These are phyloP conservation scores for Pythium chondricola DNA, from an alignment of 352 stramenopile species.

Conservation along the genomic window DNA sequence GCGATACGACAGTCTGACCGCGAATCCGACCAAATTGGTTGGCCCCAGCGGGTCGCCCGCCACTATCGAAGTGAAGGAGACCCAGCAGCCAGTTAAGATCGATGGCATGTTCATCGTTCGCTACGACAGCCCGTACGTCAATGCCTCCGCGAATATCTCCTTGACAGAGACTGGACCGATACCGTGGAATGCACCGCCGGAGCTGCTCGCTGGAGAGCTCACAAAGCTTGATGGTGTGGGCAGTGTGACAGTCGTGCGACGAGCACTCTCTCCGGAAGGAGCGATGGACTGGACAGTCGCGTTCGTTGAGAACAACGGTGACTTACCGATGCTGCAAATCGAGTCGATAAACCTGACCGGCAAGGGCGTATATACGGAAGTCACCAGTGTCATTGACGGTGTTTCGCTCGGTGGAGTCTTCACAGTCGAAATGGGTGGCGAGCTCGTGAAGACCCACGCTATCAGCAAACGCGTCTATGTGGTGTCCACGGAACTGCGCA, in stretches of 20 bases:
- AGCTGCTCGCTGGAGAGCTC: conserved; percentile 25
- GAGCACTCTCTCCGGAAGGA: conserved; percentile 42
- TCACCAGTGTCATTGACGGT: conserved; percentile 35
- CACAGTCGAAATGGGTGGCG: conserved; percentile 43
- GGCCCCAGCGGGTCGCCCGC: conserved; percentile 3
- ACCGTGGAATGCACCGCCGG: conserved; percentile 43
- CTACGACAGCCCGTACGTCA: conserved; percentile 31
- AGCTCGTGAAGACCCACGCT: conserved; percentile 43
- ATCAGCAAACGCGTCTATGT: conserved; percentile 39
- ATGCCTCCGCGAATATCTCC: conserved; percentile 28
- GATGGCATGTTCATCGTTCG: conserved; percentile 38
- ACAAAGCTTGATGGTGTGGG: conserved; percentile 42
- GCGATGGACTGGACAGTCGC: conserved; percentile 59
- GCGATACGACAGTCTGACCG: conserved; percentile 24
- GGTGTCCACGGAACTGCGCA: conserved; percentile 23
- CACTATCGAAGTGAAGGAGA: conserved; percentile 16
- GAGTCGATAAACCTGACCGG: conserved; percentile 52
- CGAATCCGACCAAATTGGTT: conserved; percentile 14
- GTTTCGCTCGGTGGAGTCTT: conserved; percentile 46
- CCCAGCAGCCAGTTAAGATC: conserved; percentile 35
- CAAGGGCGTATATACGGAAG: conserved; percentile 23
- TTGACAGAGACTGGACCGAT: conserved; percentile 24
- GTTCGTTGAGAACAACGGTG: conserved; percentile 58
- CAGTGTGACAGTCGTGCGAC: conserved; percentile 31
- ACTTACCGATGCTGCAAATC: conserved; percentile 29